Base-by-base conservation (phyloP, 148 eudicot genomes). In the Heliosperma pusillum region DNA sequence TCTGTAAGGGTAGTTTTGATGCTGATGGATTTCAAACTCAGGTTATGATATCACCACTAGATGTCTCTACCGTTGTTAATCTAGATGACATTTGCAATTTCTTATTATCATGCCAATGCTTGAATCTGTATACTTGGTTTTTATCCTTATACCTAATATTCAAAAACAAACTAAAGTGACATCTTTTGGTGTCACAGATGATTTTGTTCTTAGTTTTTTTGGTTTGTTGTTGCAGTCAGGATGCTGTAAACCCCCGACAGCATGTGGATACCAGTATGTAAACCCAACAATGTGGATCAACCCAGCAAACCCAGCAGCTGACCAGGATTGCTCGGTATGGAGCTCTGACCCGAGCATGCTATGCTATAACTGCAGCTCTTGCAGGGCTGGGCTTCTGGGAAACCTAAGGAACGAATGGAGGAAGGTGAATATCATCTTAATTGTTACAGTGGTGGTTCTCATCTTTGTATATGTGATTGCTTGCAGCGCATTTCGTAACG, bases 201-300 rank as follows among this genome's bases (percentile, higher is more conserved):
- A 4, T 22, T 56, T 19, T 58, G 25, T 7, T 58, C 2, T 56
- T 56, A n/a, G n/a, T 58, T 58, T 36, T 10, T 52, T 47, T 26
- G 0, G 7, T 55, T 57, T 27, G 0, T 3, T 77, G 57, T 70
- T 74, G 21, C 85, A 90, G 96, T 90, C 92, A 47, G 98, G 98
- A 74, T 95, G 98, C 42, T 95, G 98, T 66, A 95, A 95, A 83
- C 98, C 98, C 13, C 98, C 98, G 78, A 87, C 85, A 24, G 77
- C 80, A 13, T 95, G 98, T 57, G 97, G 93, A 19, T 92, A 78
- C 80, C 96, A 88, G 63, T 95, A 86, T 33, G 87, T 91, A 77
- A 87, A 81, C 84, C 97, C 98, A 15, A 90, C 88, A 24, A 86
- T 78, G 70, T 95, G 98, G 98, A 77, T 70, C 9, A 88, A 86